Base-by-base conservation (phyloP, 345 rosid genomes). In the Citrus australasica region DNA sequence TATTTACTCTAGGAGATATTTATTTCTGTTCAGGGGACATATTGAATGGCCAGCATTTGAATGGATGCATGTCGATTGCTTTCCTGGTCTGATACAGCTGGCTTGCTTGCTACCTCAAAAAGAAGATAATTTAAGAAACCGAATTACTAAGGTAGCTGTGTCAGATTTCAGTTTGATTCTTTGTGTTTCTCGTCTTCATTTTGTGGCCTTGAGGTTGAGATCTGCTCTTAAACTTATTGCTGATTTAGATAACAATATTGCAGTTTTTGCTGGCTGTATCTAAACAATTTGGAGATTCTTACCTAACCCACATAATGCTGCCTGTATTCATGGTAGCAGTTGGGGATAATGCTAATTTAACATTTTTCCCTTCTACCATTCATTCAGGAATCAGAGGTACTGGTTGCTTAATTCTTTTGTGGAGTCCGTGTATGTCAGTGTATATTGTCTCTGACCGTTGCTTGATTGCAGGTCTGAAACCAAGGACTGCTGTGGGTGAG, bases 41-140 rank as follows among this genome's bases (percentile, higher is more conserved):
- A 84, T 87, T 25, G 96, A 91, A 79, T 95, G 99, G 99, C 93
- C 90, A 64, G 86, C 85, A 81, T 95, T 95, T 86, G 97, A 92
- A 80, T 95, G 99, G 99, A 88, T 93, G 90, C 93, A 92, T 86
- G 88, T 85, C 6, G 94, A 92, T 80, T 95, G 99, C 95, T 89
- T 93, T 83, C 90, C 98, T 74, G 88, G 83, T 84, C 84, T 95
- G 84, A 87, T 93, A 82, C 92, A 90, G 76, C 83, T 95, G 80
- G 86, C 90, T 76, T 90, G 92, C 89, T 81, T 92, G 91, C 85
- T 95, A 79, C 93, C 97, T 46, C 96, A 79, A 76, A 95, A 95
- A 80, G 99, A 95, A 83, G 99, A 95, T 79, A 88, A 83, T 83
- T 85, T 95, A 86, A 86, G 97, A 88, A 93, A 86, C 79, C 92